Evolutionary conservation across 1,284 basidiomycete genomes (phyloP).

Genomic region (Rhizoctonia solani): DNA sequence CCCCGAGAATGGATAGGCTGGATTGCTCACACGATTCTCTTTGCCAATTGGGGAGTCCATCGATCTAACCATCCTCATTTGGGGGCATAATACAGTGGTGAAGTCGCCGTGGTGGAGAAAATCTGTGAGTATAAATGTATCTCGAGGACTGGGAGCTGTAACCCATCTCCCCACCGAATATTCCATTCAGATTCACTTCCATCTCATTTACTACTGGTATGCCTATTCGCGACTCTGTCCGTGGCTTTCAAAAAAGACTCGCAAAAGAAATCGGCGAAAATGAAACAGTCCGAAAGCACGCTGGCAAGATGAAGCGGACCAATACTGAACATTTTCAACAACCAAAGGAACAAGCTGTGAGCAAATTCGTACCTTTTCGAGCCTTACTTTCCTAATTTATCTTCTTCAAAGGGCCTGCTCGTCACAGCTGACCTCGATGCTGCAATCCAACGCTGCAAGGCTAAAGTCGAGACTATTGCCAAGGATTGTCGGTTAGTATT

Average conservation of each 20-base stretch:
- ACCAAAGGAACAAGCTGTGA: conserved; percentile 25
- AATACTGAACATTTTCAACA: conserved; percentile 30
- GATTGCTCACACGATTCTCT: neutral
- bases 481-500: conserved; percentile 38
- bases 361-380: no score
- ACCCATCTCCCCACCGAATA: neutral
- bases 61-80: neutral
- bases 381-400: neutral
- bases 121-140: neutral
- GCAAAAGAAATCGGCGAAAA: conserved; percentile 2
- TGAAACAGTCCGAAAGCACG: conserved; percentile 12
- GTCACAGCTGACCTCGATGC: conserved; percentile 36
- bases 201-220: neutral
- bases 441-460: conserved; percentile 36
- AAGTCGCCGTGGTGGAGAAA: neutral
- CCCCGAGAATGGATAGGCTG: conserved; percentile 21
- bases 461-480: conserved; percentile 35
- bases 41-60: no score
- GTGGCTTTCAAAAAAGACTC: conserved; percentile 22
- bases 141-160: neutral
- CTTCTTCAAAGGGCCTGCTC: conserved; percentile 40
- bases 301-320: conserved; percentile 26
- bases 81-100: neutral
- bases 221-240: conserved; percentile 28
- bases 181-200: neutral